phyloP scores from a whole-genome alignment of 768 basidiomycete species.

The Hydnomerulius pinastri region DNA sequence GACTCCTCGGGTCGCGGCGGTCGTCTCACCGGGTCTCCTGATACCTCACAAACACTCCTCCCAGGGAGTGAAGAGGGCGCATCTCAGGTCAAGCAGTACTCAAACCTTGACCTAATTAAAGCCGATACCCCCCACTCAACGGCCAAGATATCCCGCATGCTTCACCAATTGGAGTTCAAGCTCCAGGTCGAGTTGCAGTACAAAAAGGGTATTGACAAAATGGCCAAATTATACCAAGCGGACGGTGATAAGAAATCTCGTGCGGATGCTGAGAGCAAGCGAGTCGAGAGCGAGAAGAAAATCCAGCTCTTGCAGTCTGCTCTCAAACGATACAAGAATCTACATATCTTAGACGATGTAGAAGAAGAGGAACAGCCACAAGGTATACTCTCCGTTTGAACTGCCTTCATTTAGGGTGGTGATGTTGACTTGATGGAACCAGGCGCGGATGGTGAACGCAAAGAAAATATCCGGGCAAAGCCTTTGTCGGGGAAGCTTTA shows the following conservation, averaged over 20 bases:
- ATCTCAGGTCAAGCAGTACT: conserved; percentile 66
- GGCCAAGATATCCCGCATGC: conserved; percentile 95
- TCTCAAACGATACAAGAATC: conserved; percentile 93
- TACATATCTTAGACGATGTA: conserved; percentile 89
- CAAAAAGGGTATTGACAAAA: conserved; percentile 98
- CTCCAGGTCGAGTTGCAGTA: conserved; percentile 98
- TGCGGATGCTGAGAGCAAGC: conserved; percentile 91
- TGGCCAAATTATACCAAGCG: conserved; percentile 94
- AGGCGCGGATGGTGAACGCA: conserved; percentile 79
- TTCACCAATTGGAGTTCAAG: conserved; percentile 99
- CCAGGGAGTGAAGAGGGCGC: conserved; percentile 39
- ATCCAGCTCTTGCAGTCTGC: conserved; percentile 91
- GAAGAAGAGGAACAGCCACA: conserved; percentile 80
- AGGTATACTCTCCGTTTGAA: conserved; percentile 40
- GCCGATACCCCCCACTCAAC: conserved; percentile 96
- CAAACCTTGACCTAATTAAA: conserved; percentile 92
- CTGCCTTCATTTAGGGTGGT: not conserved
- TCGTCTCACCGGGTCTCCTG: conserved; percentile 38
- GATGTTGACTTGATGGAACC: conserved; percentile 36
- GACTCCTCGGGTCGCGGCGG: conserved; percentile 39
- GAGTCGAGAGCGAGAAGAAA: conserved; percentile 94
- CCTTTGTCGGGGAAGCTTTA: conserved; percentile 91
- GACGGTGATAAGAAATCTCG: conserved; percentile 97
- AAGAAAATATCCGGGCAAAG: conserved; percentile 91
- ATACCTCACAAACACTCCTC: conserved; percentile 42